Percentiles rank a stretch among this genome's conserved stretches.
phyloP scores from a whole-genome alignment of 2,329 filamentous ascomycete genomes.

The Xylariaceae sp. region DNA sequence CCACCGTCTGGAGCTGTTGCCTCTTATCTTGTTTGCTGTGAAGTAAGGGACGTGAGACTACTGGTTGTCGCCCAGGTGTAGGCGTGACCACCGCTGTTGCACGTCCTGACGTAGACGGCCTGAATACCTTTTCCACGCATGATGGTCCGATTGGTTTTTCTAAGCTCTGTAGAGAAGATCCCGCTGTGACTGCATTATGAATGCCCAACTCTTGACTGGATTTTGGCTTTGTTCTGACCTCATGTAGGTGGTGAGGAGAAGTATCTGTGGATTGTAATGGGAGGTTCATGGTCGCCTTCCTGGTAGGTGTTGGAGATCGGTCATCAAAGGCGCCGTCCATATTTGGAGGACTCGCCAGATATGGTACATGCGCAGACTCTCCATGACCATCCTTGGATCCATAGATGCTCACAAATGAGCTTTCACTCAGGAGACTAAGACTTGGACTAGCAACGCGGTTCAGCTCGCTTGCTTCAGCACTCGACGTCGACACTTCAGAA shows the following conservation, averaged over 20 bases:
- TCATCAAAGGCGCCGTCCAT: slow-evolving; percentile 23
- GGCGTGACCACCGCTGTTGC: slow-evolving; percentile 18
- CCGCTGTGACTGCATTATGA: slow-evolving; percentile 30
- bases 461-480: slow-evolving; percentile 33
- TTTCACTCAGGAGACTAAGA: slow-evolving; percentile 63
- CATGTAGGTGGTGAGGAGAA: slow-evolving; percentile 22
- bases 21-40: slow-evolving; percentile 41
- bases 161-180: slow-evolving; percentile 47
- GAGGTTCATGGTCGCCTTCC: slow-evolving; percentile 10
- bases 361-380: slow-evolving; percentile 9
- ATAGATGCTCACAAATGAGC: slow-evolving; percentile 63
- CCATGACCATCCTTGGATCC: slow-evolving; percentile 34
- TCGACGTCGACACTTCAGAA: slow-evolving; percentile 34
- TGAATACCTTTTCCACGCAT: slow-evolving; percentile 28
- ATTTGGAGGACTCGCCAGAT: slow-evolving; percentile 15
- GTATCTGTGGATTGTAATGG: slow-evolving; percentile 19
- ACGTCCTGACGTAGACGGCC: slow-evolving; percentile 26
- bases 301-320: slow-evolving; percentile 19
- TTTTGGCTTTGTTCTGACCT: slow-evolving; percentile 29
- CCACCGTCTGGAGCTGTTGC: slow-evolving; percentile 44
- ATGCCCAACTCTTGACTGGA: too few species aligned
- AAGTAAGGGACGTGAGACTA: slow-evolving; percentile 5
- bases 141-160: slow-evolving; percentile 39
- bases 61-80: slow-evolving; percentile 1
- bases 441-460: slow-evolving; percentile 52